Percentiles rank a stretch among this genome's conserved stretches.
These are phyloP conservation scores for Starmerella davenportii DNA, from an alignment of 805 yeast species.

Conservation along the genomic window DNA sequence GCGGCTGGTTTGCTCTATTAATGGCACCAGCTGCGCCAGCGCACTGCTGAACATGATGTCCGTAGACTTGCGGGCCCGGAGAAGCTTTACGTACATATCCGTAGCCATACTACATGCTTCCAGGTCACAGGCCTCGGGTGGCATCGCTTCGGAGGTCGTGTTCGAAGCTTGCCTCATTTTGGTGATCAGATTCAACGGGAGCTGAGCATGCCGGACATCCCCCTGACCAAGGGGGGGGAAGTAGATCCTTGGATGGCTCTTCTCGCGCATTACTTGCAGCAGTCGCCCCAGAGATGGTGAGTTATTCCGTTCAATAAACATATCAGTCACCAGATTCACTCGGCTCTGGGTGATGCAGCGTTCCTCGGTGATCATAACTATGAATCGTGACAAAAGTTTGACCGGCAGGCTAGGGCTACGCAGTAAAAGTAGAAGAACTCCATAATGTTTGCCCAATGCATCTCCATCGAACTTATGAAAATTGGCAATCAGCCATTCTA, in stretches of 20 bases:
- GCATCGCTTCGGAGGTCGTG: not conserved
- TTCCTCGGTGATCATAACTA: slow-evolving; percentile 5
- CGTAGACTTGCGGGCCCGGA: not conserved
- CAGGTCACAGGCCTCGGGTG: slow-evolving; percentile 6
- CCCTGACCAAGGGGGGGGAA: slow-evolving; percentile 11
- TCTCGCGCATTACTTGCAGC: slow-evolving; percentile 3
- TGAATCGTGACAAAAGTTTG: slow-evolving; percentile 6
- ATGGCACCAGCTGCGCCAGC: slow-evolving; percentile 8
- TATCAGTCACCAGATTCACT: slow-evolving; percentile 5
- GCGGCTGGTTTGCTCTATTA: slow-evolving; percentile 8
- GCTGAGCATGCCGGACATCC: not conserved
- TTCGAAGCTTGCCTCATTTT: not conserved
- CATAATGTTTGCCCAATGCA: slow-evolving; percentile 5
- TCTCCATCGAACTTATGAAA: slow-evolving; percentile 2
- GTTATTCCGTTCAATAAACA: slow-evolving; percentile 2
- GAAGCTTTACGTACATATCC: slow-evolving; percentile 1
- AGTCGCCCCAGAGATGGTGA: slow-evolving; percentile 11
- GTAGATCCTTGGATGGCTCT: slow-evolving; percentile 2
- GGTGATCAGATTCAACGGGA: slow-evolving; percentile 3
- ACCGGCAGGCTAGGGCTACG: slow-evolving; percentile 5
- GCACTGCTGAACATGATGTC: slow-evolving; percentile 7
- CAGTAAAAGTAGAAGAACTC: slow-evolving; percentile 8
- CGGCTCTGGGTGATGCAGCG: slow-evolving; percentile 9
- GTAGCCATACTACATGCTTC: slow-evolving; percentile 1
- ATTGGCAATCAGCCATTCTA: slow-evolving; percentile 10